Conservation (phyloP, 1,284 basidiomycete species). For the Microstroma glucosiphilum region DNA sequence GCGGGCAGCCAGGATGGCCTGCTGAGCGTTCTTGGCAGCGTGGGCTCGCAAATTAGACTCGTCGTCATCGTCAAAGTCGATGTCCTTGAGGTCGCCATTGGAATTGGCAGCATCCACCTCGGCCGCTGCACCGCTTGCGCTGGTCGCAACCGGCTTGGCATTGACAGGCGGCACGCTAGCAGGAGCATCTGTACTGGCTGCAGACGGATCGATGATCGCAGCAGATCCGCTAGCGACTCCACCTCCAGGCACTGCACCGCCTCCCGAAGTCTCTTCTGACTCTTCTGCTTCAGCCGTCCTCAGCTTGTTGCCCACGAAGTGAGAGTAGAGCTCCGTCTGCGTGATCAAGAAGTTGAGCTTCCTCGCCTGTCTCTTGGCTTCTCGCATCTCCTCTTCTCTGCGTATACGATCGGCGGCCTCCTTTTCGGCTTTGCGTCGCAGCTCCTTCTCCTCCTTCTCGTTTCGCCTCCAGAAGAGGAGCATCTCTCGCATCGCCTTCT, state of each 20-base stretch:
- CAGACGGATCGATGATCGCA: conserved; percentile 24
- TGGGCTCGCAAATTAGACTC: conserved; percentile 81
- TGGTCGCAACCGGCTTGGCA: conserved; percentile 54
- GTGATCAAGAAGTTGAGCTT: conserved; percentile 99
- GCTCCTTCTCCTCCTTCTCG: conserved; percentile 82
- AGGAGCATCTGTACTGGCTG: conserved; percentile 21
- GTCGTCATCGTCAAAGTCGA: conserved; percentile 94
- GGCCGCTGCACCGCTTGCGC: conserved; percentile 19
- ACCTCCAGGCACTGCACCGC: conserved; percentile 7
- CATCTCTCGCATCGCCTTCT: conserved; percentile 75
- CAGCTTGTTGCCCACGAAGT: conserved; percentile 97
- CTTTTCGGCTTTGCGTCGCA: conserved; percentile 87
- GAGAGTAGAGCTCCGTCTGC: conserved; percentile 97
- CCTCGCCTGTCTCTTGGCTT: conserved; percentile 86
- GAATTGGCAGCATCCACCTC: conserved; percentile 13
- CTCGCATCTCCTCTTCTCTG: conserved; percentile 91
- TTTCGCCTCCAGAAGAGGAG: conserved; percentile 97
- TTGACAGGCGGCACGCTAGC: conserved; percentile 56
- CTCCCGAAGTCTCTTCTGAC: conserved; percentile 56
- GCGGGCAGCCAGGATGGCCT: conserved; percentile 74
- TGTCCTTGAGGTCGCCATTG: conserved; percentile 61
- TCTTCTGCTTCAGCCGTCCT: conserved; percentile 91
- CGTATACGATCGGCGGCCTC: conserved; percentile 57
- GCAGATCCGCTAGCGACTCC: conserved; percentile 11
- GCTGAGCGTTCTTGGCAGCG: conserved; percentile 81